phyloP scores from a whole-genome alignment of 2,329 filamentous ascomycete species.

The Talaromyces amestolkiae region DNA sequence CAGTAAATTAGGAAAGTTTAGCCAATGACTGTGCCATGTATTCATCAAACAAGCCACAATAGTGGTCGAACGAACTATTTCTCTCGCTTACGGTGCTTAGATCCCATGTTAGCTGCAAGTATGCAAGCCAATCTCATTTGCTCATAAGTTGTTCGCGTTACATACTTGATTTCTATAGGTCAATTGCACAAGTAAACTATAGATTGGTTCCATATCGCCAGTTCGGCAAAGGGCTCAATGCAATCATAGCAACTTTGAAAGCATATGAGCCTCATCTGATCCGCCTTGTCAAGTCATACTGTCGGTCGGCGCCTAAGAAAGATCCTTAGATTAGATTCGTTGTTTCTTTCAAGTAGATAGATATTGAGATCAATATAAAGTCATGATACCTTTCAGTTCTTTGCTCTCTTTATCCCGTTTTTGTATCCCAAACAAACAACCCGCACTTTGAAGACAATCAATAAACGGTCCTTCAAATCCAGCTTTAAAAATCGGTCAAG shows the following conservation, averaged over 20 bases:
- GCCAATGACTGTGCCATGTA: not conserved
- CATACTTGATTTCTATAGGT: not conserved
- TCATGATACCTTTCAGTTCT: not conserved
- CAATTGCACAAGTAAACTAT: not conserved
- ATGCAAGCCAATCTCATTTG: not conserved
- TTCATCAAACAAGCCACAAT: not conserved
- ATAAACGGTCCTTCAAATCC: not conserved
- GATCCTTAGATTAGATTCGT: not conserved
- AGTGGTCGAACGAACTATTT: not conserved
- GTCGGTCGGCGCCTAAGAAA: not conserved
- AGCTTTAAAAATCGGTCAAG: not conserved
- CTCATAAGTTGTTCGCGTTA: not conserved
- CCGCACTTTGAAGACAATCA: not conserved
- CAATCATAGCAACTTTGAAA: not conserved
- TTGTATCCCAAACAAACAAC: not conserved
- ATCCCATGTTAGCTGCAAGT: not conserved
- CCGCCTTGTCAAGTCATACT: not conserved
- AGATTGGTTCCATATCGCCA: not conserved
- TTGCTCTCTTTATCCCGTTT: not conserved
- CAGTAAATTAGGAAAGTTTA: not conserved
- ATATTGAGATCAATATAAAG: not conserved
- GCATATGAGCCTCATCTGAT: not conserved
- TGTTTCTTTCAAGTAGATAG: not conserved
- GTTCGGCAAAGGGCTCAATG: not conserved
- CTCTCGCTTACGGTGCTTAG: not conserved